Base-by-base conservation (phyloP, 768 basidiomycete genomes). In the Leccinum sublutescens region DNA sequence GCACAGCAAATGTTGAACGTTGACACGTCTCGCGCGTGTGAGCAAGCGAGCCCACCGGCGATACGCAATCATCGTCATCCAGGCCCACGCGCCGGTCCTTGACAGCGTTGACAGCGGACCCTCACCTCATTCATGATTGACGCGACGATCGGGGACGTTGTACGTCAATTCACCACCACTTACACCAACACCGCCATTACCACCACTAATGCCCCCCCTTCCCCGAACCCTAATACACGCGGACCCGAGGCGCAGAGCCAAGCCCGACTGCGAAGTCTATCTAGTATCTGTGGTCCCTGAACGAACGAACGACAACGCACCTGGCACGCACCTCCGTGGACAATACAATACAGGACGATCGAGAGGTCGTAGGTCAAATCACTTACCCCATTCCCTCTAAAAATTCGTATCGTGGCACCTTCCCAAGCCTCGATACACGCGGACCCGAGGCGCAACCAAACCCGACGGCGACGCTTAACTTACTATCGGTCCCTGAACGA, bases 161-260 rank as follows among this genome's bases (percentile, higher is more conserved):
- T 43, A 43, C 40, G 40, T 43, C 40, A 43, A 43, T 19, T 43
- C 40, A 5, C n/a, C n/a, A 43, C 40, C 40, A 43, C n/a, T 40
- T n/a, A n/a, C 38, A 27, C 27, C 27, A 27, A 27, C 36, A 38
- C 17, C 17, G 38, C 17, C 17, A 40, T 40, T n/a, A n/a, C 38
- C 36, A 36, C 0, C 36, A 36, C 36, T 38, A 40, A 40, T 12
- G n/a, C n/a, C 10, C 40, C n/a, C 40, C n/a, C n/a, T 43, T 45
- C 25, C 60, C 60, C 27, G 59, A 60, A 61, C 48, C 31, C 29
- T 40, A 19, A 14, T 15, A 43, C 40, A 43, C 40, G 47, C 63
- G 45, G 55, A 65, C 59, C 47, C 49, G 57, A 62, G 43, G 38
- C 31, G 33, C 43, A 34, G 19, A 40, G 38, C 10, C 40, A 43